Conservation (phyloP, 2,329 filamentous ascomycete genomes). For the Myriosclerotinia scirpicola region DNA sequence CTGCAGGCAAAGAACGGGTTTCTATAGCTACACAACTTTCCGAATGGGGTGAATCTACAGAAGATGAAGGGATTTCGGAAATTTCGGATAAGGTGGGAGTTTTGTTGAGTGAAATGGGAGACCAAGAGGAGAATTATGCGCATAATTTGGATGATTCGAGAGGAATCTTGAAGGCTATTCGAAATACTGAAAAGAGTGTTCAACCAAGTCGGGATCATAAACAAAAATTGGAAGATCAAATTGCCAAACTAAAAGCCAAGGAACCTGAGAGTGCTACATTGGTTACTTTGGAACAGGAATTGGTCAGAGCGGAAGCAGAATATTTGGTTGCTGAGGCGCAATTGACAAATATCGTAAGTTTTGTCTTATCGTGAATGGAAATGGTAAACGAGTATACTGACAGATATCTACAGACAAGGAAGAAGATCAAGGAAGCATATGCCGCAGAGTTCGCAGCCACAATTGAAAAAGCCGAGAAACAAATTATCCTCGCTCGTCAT, state of each 20-base stretch:
- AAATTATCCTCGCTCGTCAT: conserved; percentile 89
- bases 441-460: conserved; percentile 84
- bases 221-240: conserved; percentile 86
- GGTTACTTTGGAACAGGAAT: conserved; percentile 88
- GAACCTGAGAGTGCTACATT: conserved; percentile 82
- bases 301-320: conserved; percentile 93
- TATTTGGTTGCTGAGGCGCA: conserved; percentile 95
- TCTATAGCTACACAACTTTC: conserved; percentile 87
- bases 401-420: conserved; percentile 65
- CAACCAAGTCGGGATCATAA: conserved; percentile 89
- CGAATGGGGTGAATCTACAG: conserved; percentile 92
- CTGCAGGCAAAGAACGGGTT: conserved; percentile 79
- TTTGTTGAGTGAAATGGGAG: conserved; percentile 85
- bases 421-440: conserved; percentile 95
- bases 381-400: conserved; percentile 20
- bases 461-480: conserved; percentile 96
- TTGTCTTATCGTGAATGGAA: not conserved
- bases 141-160: conserved; percentile 85
- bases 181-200: conserved; percentile 93
- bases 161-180: conserved; percentile 80
- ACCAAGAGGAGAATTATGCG: conserved; percentile 88
- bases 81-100: conserved; percentile 96
- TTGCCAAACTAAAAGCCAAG: conserved; percentile 86
- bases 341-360: conserved; percentile 83
- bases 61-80: conserved; percentile 83